Conservation (phyloP, 306 rosid genomes). For the Benincasa hispida region DNA sequence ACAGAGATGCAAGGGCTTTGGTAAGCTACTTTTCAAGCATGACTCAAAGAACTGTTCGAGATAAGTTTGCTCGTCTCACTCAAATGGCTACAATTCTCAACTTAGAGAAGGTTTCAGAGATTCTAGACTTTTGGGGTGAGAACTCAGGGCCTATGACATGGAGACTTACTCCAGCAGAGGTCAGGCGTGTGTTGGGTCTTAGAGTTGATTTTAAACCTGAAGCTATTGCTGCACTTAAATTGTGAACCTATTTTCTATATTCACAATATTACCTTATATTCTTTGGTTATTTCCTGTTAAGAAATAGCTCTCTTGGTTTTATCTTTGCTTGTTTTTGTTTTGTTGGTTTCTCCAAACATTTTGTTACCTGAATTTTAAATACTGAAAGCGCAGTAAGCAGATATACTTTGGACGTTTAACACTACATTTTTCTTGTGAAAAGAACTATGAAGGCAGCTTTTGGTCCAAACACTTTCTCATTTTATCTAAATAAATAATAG, state of each 20-base stretch:
- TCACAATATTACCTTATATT: conserved; percentile 14
- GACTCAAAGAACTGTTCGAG: conserved; percentile 92
- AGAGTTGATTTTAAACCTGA: conserved; percentile 93
- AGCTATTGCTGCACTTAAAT: conserved; percentile 73
- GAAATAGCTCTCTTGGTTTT: background rate
- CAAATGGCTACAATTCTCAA: conserved; percentile 93
- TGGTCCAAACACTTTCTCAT: background rate
- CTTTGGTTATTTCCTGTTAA: conserved; percentile 14
- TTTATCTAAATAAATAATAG: background rate
- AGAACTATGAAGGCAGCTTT: background rate
- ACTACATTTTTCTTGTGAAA: too few species aligned
- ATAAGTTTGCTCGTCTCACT: conserved; percentile 89
- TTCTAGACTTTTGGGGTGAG: conserved; percentile 98
- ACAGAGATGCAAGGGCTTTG: conserved; percentile 84
- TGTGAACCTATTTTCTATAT: conserved; percentile 17
- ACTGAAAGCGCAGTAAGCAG: background rate
- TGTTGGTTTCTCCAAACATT: background rate
- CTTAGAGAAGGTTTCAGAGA: conserved; percentile 92
- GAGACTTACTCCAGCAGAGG: conserved; percentile 97
- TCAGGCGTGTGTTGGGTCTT: conserved; percentile 80
- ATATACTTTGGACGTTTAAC: background rate
- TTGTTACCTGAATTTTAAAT: background rate
- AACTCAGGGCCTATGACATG: conserved; percentile 98
- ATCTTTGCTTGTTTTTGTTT: background rate
- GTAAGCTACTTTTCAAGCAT: conserved; percentile 87